Evolutionary conservation across 768 basidiomycete genomes (phyloP).

Genomic region (Strobilomyces echinocephalus): DNA sequence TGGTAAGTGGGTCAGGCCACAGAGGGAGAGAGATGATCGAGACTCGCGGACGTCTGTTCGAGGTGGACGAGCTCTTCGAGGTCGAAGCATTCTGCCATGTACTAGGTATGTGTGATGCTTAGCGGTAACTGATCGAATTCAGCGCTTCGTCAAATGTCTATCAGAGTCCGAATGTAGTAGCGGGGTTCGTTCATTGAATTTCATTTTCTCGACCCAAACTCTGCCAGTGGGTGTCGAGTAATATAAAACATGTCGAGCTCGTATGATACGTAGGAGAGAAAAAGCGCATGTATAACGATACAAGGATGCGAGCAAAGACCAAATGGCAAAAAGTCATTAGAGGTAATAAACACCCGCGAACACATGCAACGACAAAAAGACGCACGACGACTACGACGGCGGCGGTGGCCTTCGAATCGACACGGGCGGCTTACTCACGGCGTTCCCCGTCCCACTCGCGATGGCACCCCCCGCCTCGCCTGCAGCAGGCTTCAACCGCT

Average conservation of each 20-base stretch:
- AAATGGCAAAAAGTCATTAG: not conserved
- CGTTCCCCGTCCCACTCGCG: not conserved
- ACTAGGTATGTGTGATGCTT: too few species aligned
- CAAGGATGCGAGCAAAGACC: not conserved
- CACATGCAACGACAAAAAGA: not conserved
- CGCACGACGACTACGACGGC: not conserved
- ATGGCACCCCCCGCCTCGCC: slow-evolving; percentile 3
- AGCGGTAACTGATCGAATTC: too few species aligned
- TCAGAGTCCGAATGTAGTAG: too few species aligned
- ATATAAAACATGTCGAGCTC: not conserved
- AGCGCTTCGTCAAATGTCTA: too few species aligned
- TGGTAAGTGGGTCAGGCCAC: not conserved
- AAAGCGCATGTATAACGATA: slow-evolving; percentile 20
- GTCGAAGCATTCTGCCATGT: slow-evolving; percentile 38
- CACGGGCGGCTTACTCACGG: slow-evolving; percentile 32
- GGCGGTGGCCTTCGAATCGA: slow-evolving; percentile 31
- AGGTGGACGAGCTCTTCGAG: slow-evolving; percentile 56
- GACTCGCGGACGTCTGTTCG: slow-evolving; percentile 52
- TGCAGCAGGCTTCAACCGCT: slow-evolving; percentile 60
- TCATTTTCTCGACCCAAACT: too few species aligned
- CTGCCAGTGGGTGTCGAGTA: not conserved
- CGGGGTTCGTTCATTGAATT: too few species aligned
- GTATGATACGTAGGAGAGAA: not conserved
- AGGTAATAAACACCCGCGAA: too few species aligned
- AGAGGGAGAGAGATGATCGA: not conserved